Evolutionary conservation across 164 flowering plant species (phyloP), one percentile per base, ranked within the genome.

Genomic region (Liquidambar formosana): DNA sequence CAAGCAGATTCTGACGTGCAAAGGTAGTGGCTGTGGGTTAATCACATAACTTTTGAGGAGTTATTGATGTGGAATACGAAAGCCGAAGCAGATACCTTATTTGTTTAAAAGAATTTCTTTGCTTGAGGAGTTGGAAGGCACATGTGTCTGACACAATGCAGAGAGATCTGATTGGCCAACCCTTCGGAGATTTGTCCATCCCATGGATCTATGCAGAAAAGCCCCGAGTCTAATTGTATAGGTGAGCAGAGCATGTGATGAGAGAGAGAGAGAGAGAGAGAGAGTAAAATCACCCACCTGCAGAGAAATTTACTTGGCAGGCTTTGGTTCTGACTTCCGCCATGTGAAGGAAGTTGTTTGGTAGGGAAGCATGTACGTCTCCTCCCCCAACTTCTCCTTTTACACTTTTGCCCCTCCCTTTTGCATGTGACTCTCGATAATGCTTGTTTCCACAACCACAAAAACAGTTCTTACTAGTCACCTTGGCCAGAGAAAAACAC

Each of bases 191-290:
- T 80, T 64, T 59, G 86, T 89, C 64, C 76, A 83, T 57, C 91
- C 25, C 97, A 94, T 90, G 71, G 99, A 91, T 78, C 92, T 85
- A 48, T 90, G 92, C 25, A 94, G 79, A 56, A 10, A 11, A 15
- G 8, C 12, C 14, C 5, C 23, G 13, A 13, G 59, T 23, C 16
- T n/a, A 22, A 25, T n/a, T n/a, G n/a, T 5, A 54, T 10, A 15
- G 44, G 28, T 4, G 2, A 27, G 16, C 6, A 27, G 3, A 25
- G 19, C 62, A 2, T 33, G 49, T 38, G 27, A 11, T 44, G 51
- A 63, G 19, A 8, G 41, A 33, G 41, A 33, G 41, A 33, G 41
- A 33, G 41, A 33, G 41, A 33, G 41, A 33, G 41, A 33, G 41
- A 2, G 41, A 33, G 6, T 33, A 33, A 33, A 33, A 33, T 33